Evolutionary conservation across 192 early-diverging fungal species (phyloP), one percentile per base, ranked within the genome.

Genomic region (Irineochytrium annulatum): DNA sequence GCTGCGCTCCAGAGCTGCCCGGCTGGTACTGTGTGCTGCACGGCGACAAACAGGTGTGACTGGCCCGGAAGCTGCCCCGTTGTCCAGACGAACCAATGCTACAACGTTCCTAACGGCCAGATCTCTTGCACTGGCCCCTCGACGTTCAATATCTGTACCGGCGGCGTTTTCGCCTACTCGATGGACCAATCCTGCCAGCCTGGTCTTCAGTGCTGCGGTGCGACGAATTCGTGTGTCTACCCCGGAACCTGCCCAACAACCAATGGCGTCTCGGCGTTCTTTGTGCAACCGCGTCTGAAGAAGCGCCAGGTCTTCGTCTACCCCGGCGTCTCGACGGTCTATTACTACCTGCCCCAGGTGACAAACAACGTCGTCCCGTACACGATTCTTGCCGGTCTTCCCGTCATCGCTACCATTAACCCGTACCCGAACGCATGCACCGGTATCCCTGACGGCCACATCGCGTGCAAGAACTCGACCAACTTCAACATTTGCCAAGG

Each of bases 211-310:
- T 49, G 46, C 22, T 49, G 46, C 26, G 22, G 11, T 6, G 24
- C 46, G 17, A 8, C 22, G 17, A 24, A 24, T 6, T 22, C 6
- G 17, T 49, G 46, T 49, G 46, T 49, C 17, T 22, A 17, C 46
- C 13, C 46, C 5, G 46, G 46, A 49, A 49, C 46, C 24, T 49
- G 46, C 46, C 46, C 46, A n/a, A n/a, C n/a, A n/a, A n/a, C n/a
- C n/a, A n/a, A n/a, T n/a, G n/a, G n/a, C n/a, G n/a, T n/a, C n/a
- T n/a, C n/a, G n/a, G n/a, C n/a, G n/a, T n/a, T n/a, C n/a, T n/a
- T n/a, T n/a, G n/a, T n/a, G n/a, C n/a, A n/a, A n/a, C n/a, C n/a
- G n/a, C n/a, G n/a, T n/a, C n/a, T n/a, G n/a, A n/a, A n/a, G n/a
- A n/a, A n/a, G n/a, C n/a, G n/a, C n/a, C n/a, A n/a, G n/a, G n/a